Base-by-base conservation (phyloP, 225 moss, liverwort and hornwort species). In the Bryoerythrophyllum caledonicum region DNA sequence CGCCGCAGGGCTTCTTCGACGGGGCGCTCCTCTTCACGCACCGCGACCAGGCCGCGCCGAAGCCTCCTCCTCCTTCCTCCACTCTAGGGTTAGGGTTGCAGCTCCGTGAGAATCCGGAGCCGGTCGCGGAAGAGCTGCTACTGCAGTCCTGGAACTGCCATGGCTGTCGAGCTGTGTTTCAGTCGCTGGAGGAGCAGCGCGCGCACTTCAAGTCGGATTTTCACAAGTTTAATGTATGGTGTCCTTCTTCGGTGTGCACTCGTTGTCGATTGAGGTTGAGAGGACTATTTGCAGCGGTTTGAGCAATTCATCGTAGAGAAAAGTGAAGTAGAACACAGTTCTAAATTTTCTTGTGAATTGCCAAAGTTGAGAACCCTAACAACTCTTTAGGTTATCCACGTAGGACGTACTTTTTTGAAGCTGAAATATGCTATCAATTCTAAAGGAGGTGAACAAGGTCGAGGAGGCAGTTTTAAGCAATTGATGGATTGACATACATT, bases 181-280 rank as follows among this genome's bases (percentile, higher is more conserved):
- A 82, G 56, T 89, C 93, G 14, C 81, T 89, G 15, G 94, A 91
- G 43, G 93, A 95, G 54, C 97, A 99, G 74, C 91, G 97, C 35
- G 84, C 76, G 41, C 97, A 99, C 78, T 99, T 90, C 65, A 99
- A 93, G 71, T 93, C 90, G 20, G 97, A 99, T 83, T 84, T 85
- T 74, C 97, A 99, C 74, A 91, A 89, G 59, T 78, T 93, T 23
- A 99, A 95, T 78, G 97, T 99, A 77, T 71, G 73, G 19, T 58
- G 9, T 62, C 16, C 4, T 32, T 44, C 17, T 41, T 62, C 27
- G 67, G 30, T 35, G 23, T 13, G 58, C 34, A 19, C 20, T 37
- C 20, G 2, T 11, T 57, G 14, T 40, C n/a, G 9, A 21, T 37
- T 38, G 12, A 37, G 37, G 21, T 38, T 11, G 21, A 15, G 40